phyloP scores from a whole-genome alignment of 1,139 yeast genomes.

The Scheffersomyces titani region DNA sequence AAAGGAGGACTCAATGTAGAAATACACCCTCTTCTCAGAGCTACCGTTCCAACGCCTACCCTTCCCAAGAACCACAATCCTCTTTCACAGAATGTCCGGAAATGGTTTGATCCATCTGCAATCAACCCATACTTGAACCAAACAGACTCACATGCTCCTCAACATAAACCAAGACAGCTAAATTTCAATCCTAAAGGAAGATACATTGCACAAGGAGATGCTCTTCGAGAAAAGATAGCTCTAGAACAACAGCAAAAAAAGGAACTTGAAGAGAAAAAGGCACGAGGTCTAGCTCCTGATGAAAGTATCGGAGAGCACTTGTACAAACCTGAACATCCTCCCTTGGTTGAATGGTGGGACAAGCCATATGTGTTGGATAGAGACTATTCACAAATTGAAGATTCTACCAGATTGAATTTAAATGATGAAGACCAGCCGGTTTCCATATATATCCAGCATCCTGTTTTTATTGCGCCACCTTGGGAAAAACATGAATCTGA shows the following conservation, averaged over 20 bases:
- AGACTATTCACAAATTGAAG: constrained; percentile 23
- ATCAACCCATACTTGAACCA: constrained; percentile 68
- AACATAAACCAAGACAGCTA: constrained; percentile 34
- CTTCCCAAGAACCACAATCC: constrained; percentile 31
- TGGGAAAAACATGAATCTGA: constrained; percentile 50
- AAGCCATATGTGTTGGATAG: constrained; percentile 41
- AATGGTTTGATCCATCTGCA: constrained; percentile 38
- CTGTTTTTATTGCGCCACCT: constrained; percentile 63
- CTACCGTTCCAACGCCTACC: constrained; percentile 25
- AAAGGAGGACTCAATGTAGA: constrained; percentile 53
- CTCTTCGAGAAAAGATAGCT: constrained; percentile 42
- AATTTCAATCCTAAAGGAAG: constrained; percentile 62
- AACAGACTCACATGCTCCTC: constrained; percentile 16
- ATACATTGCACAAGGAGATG: constrained; percentile 57
- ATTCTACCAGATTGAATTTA: constrained; percentile 16
- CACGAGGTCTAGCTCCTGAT: constrained; percentile 51
- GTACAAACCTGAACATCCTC: constrained; percentile 52
- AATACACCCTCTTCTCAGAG: constrained; percentile 50
- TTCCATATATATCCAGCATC: constrained; percentile 75
- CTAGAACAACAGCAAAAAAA: constrained; percentile 30
- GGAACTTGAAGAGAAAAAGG: constrained; percentile 23
- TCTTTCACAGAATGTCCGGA: constrained; percentile 26
- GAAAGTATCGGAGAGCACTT: constrained; percentile 51
- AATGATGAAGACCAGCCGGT: constrained; percentile 52
- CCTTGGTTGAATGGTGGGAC: constrained; percentile 86